Conservation (phyloP, 2,329 filamentous ascomycete genomes). For the Hypoxylon sp. region DNA sequence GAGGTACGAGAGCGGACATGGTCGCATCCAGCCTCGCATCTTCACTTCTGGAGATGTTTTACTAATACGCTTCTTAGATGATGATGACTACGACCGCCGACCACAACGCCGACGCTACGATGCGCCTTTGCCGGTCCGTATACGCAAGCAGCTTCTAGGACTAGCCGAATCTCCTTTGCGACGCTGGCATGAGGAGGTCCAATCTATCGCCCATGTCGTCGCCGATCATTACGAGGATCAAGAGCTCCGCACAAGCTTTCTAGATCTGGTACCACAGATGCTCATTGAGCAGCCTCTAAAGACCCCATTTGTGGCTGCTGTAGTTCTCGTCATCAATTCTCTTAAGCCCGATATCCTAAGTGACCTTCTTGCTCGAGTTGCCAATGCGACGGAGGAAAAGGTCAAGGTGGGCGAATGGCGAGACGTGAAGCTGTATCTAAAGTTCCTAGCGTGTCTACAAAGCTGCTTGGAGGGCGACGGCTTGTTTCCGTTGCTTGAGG, state of each 20-base stretch:
- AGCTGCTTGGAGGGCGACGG: conserved; percentile 85
- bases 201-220: conserved; percentile 79
- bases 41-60: neutral
- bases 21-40: conserved; percentile 23
- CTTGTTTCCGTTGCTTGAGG: conserved; percentile 85
- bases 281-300: conserved; percentile 94
- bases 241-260: conserved; percentile 79
- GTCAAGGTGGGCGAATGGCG: conserved; percentile 85
- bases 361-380: conserved; percentile 75
- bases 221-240: conserved; percentile 89
- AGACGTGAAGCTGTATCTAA: conserved; percentile 88
- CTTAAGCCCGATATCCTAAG: conserved; percentile 80
- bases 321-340: conserved; percentile 83
- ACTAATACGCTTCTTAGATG: conserved; percentile 62
- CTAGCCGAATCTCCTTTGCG: conserved; percentile 86
- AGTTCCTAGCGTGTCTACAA: conserved; percentile 90
- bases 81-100: conserved; percentile 82
- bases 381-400: conserved; percentile 72
- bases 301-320: conserved; percentile 92
- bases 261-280: conserved; percentile 80
- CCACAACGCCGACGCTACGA: conserved; percentile 81
- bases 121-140: conserved; percentile 75
- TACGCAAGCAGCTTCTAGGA: conserved; percentile 82
- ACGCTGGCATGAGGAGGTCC: conserved; percentile 82
- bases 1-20: conserved; percentile 69